Percentiles rank a stretch among this genome's conserved stretches.
Evolutionary conservation across 176 grass and related monocot species (phyloP).

Genomic region (Musa beccarii): DNA sequence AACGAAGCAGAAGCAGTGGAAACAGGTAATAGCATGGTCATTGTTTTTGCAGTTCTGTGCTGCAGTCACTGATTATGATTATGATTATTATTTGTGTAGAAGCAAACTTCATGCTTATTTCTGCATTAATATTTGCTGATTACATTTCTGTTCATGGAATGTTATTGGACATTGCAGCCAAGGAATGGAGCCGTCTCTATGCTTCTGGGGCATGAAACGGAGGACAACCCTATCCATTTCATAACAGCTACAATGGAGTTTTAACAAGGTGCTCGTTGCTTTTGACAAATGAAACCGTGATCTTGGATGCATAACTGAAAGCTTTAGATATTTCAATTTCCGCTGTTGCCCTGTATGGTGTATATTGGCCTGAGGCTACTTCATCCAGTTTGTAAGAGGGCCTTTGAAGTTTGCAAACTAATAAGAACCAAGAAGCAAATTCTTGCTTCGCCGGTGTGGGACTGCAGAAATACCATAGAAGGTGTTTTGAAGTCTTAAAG

Average conservation of each 20-base stretch:
- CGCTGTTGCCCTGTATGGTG: background rate
- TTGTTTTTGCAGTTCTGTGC: background rate
- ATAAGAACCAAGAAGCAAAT: background rate
- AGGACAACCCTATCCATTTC: background rate
- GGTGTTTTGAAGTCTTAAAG: too few relatives aligned
- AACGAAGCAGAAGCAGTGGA: background rate
- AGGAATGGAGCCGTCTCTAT: background rate
- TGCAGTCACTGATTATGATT: too few relatives aligned
- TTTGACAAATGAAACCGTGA: background rate
- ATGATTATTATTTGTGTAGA: too few relatives aligned
- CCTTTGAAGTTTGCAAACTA: background rate
- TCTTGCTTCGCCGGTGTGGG: background rate
- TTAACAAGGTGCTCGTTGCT: background rate
- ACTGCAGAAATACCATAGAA: too few relatives aligned
- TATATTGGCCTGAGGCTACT: background rate
- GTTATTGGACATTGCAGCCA: background rate
- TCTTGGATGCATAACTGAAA: background rate
- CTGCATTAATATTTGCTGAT: background rate
- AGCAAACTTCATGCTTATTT: too few relatives aligned
- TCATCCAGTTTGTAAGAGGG: background rate
- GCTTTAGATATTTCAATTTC: background rate
- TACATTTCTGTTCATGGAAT: background rate
- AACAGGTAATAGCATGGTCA: background rate
- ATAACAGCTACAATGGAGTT: background rate
- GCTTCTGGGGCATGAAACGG: background rate